Percentiles rank a stretch among this genome's conserved stretches.
These are phyloP conservation scores for Somion occarium DNA, from an alignment of 1,284 basidiomycete genomes.

Conservation along the genomic window DNA sequence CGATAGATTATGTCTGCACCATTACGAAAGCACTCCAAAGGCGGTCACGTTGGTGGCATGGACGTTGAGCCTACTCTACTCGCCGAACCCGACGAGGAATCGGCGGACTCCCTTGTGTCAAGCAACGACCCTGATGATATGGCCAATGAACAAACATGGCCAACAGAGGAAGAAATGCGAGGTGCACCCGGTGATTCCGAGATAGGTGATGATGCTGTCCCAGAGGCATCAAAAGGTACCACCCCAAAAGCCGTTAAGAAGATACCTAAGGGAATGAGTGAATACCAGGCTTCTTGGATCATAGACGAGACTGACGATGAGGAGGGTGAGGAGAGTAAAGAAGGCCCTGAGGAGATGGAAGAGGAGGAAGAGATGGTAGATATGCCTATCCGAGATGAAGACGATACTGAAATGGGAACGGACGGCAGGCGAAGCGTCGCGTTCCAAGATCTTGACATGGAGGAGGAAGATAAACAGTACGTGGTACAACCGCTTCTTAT, in stretches of 20 bases:
- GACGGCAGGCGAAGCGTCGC: constrained; percentile 51
- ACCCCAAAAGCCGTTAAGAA: constrained; percentile 73
- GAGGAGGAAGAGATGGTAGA: constrained; percentile 65
- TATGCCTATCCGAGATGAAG: constrained; percentile 41
- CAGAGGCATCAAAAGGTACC: constrained; percentile 61
- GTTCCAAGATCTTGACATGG: constrained; percentile 76
- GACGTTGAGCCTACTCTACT: constrained; percentile 58
- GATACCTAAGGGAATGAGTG: constrained; percentile 86
- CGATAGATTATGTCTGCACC: constrained; percentile 60
- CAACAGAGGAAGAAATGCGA: constrained; percentile 94
- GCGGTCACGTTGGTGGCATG: constrained; percentile 39
- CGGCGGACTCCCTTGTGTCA: constrained; percentile 86
- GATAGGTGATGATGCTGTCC: constrained; percentile 37
- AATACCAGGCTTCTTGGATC: constrained; percentile 94
- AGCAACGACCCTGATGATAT: constrained; percentile 88
- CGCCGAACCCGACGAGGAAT: constrained; percentile 57
- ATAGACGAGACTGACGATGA: constrained; percentile 79
- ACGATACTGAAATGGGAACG: constrained; percentile 53
- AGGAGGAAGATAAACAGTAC: constrained; percentile 83
- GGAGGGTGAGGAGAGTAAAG: constrained; percentile 40
- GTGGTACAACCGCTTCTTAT: constrained; percentile 22
- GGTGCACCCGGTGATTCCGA: constrained; percentile 29
- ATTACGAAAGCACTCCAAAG: constrained; percentile 37
- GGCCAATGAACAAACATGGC: constrained; percentile 97
- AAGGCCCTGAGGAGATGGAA: constrained; percentile 37